phyloP scores from a whole-genome alignment of 805 yeast genomes.

The Candida cerambycidarum region DNA sequence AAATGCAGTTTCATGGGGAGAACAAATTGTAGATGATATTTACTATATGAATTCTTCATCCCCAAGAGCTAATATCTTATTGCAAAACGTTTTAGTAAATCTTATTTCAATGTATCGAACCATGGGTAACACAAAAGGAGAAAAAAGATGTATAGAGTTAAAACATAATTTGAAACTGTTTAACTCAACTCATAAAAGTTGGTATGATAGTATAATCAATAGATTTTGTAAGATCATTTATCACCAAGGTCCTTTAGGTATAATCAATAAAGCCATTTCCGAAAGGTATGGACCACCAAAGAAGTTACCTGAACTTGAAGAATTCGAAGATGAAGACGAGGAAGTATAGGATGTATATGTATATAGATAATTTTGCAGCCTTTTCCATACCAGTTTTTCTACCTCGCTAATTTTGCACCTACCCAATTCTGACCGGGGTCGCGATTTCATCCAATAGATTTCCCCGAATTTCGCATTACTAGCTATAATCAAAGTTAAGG shows the following conservation, averaged over 20 bases:
- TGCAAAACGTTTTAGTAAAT: constrained; percentile 31
- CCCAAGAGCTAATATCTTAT: constrained; percentile 27
- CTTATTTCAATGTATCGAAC: constrained; percentile 32
- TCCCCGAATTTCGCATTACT: constrained; percentile 7
- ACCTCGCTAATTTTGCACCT: neutral
- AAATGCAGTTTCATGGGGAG: constrained; percentile 42
- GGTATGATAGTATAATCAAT: constrained; percentile 35
- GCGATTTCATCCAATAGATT: constrained; percentile 8
- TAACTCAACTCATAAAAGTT: constrained; percentile 20
- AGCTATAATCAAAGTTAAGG: neutral
- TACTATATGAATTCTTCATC: constrained; percentile 29
- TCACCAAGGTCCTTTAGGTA: constrained; percentile 42
- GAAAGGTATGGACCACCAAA: constrained; percentile 40
- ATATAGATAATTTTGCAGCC: constrained; percentile 5
- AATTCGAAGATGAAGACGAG: constrained; percentile 41
- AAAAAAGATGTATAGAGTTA: constrained; percentile 28
- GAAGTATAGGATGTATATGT: constrained; percentile 18
- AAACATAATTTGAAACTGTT: constrained; percentile 23
- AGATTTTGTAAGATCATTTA: constrained; percentile 40
- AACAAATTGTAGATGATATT: constrained; percentile 38
- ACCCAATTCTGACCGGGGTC: neutral
- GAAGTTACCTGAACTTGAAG: constrained; percentile 37
- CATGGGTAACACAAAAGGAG: constrained; percentile 23
- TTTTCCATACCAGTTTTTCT: no score
- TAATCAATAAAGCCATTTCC: constrained; percentile 37